Evolutionary conservation across 2,329 filamentous ascomycete genomes (phyloP), one percentile per base, ranked within the genome.

Genomic region (Whalleya microplaca): DNA sequence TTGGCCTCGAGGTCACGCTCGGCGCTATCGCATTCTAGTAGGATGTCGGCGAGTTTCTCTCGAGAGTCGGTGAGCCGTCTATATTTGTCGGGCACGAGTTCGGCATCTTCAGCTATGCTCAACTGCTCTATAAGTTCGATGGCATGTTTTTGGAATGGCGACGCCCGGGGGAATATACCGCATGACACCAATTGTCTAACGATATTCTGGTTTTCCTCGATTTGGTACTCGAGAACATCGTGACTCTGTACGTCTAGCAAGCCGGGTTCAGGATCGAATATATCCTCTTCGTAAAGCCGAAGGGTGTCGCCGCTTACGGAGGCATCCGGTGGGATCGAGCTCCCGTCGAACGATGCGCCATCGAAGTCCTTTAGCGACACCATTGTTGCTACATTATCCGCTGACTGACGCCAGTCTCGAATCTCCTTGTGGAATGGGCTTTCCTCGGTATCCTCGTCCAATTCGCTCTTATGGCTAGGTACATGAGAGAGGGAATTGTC

Each of bases 1-100:
- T 63, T 64, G 2, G 65, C 66, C 54, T 71, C 62, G 5, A 40
- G 16, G 2, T 65, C 55, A 16, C 41, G 58, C 14, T 66, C 56
- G 4, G 46, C 43, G 8, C 50, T 64, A 42, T 66, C 59, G 32
- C 61, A 70, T 14, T 50, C 44, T 3, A 66, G 45, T 2, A 69
- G 53, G 18, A 70, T 70, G 37, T 68, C 66, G 2, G 66, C 68
- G 10, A 69, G 59, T 8, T 48, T 63, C 50, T 71, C 69, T 21
- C 58, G 59, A 69, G 70, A 71, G 16, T 52, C 45, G 10, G 51
- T 53, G 20, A 65, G 53, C 14, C 63, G 49, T n/a, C 51, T 45
- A 18, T 59, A 50, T 5, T 58, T 48, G 2, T 64, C 47, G n/a
- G 57, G 47, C 6, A 41, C 43, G 8, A 40, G 19, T 19, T 29